Base-by-base conservation (phyloP, 2,329 filamentous ascomycete species). In the Xylaria multiplex region DNA sequence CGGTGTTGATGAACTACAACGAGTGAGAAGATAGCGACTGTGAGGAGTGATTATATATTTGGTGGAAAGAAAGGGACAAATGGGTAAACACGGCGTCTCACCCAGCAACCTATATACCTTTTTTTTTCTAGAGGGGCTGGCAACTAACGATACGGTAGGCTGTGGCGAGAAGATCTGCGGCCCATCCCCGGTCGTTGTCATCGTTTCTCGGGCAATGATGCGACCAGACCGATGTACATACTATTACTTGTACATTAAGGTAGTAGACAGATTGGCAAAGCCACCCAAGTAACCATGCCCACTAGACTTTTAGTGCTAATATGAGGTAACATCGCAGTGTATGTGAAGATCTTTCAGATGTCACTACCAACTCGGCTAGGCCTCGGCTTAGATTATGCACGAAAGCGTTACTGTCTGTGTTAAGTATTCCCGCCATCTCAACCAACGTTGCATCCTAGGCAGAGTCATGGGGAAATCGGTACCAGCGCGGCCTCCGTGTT, bases 21-120 rank as follows among this genome's bases (percentile, higher is more conserved):
- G 66, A 61, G 66, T 32, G 59, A 62, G 63, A 68, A 53, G 11
- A 60, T 69, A 74, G 70, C 72, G 72, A 74, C 69, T 69, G 73
- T 73, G 66, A 56, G 60, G 66, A 64, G 68, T 49, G 56, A 69
- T 67, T 68, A 73, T 72, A 70, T 73, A 70, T 53, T 60, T 62
- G 66, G 52, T 58, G 62, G 59, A 55, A 42, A 65, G 53, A 55
- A 42, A 46, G 50, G 35, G 55, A 37, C 35, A 69, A 60, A 24
- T 13, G 37, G 6, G 19, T 32, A 58, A 67, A 72, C 60, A 72
- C 46, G 60, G 59, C 62, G 48, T 32, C 32, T 42, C 32, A 30
- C 43, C 45, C 24, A n/a, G 59, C 65, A 24, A 70, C 62, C 65
- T 68, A 70, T 66, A 71, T 72, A 74, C 69, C 62, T 70, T 70